Conservation (phyloP, 306 rosid species). For the Alnus glutinosa region DNA sequence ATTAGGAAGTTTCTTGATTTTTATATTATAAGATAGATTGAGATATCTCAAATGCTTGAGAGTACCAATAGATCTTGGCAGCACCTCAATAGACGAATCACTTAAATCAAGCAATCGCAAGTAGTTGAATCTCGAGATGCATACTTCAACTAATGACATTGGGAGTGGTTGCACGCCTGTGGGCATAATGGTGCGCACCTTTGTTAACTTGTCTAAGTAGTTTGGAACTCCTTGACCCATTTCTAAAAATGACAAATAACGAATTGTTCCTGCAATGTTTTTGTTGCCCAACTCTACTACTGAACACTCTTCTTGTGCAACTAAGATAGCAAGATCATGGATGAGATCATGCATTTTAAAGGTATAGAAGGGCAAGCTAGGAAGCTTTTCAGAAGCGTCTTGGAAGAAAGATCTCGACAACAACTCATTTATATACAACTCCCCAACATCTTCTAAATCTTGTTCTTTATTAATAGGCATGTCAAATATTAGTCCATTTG, state of each 20-base stretch:
- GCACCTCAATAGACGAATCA: slow-evolving; percentile 5
- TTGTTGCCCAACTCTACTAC: neutral
- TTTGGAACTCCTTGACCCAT: neutral
- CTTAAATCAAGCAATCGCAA: slow-evolving; percentile 20
- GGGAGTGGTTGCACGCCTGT: too few species aligned
- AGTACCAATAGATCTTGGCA: slow-evolving; percentile 21
- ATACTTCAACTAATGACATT: neutral
- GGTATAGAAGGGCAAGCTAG: too few species aligned
- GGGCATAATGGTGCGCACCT: neutral
- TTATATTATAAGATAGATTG: neutral
- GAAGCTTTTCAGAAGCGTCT: neutral
- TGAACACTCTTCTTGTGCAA: slow-evolving; percentile 10
- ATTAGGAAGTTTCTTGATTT: slow-evolving; percentile 16
- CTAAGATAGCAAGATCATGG: slow-evolving; percentile 28
- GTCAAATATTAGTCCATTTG: slow-evolving; percentile 22
- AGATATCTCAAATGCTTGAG: slow-evolving; percentile 30
- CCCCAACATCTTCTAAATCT: slow-evolving; percentile 33
- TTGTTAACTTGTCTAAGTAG: neutral
- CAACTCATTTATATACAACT: slow-evolving; percentile 23
- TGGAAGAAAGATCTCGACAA: slow-evolving; percentile 30
- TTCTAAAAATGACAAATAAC: neutral
- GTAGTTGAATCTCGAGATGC: slow-evolving; percentile 14
- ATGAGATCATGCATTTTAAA: slow-evolving; percentile 33
- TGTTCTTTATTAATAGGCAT: neutral
- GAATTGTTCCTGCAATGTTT: neutral